These are phyloP conservation scores for Saururus chinensis DNA, from an alignment of 164 flowering plant species.

Conservation along the genomic window DNA sequence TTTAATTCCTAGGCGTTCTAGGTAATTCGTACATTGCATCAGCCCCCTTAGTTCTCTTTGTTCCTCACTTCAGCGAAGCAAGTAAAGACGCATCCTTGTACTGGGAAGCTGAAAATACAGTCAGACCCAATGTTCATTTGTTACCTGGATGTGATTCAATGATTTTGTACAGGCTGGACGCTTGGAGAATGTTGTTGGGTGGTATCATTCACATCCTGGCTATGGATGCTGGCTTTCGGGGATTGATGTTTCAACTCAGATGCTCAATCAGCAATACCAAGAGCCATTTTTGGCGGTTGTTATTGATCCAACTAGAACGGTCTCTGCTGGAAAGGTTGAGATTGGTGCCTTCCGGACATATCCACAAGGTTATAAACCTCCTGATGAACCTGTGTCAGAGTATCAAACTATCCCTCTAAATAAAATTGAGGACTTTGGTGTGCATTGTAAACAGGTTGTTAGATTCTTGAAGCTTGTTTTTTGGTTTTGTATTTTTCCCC, in stretches of 20 bases:
- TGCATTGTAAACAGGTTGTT: slow-evolving; percentile 91
- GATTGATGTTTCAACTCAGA: slow-evolving; percentile 92
- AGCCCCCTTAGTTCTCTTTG: too few species aligned
- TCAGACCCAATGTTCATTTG: too few species aligned
- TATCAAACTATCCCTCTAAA: slow-evolving; percentile 96
- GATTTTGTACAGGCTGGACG: slow-evolving; percentile 59
- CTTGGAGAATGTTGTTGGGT: slow-evolving; percentile 94
- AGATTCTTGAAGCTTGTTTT: not conserved
- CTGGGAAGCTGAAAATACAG: too few species aligned
- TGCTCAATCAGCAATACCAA: slow-evolving; percentile 92
- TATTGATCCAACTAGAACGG: slow-evolving; percentile 94
- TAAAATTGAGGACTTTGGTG: slow-evolving; percentile 98
- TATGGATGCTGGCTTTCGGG: slow-evolving; percentile 99
- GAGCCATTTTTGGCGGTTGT: slow-evolving; percentile 98
- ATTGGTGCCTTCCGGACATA: slow-evolving; percentile 96
- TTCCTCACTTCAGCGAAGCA: too few species aligned
- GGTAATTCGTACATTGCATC: too few species aligned
- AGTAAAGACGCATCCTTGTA: too few species aligned
- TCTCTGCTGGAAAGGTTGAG: slow-evolving; percentile 97
- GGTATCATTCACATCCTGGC: slow-evolving; percentile 99
- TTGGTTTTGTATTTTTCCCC: not conserved
- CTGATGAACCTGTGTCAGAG: slow-evolving; percentile 92
- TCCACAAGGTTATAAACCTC: slow-evolving; percentile 89
- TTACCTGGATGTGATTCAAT: too few species aligned
- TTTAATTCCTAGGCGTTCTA: too few species aligned